Base-by-base conservation (phyloP, 495 filamentous ascomycete species). In the Cenococcum geophilum region DNA sequence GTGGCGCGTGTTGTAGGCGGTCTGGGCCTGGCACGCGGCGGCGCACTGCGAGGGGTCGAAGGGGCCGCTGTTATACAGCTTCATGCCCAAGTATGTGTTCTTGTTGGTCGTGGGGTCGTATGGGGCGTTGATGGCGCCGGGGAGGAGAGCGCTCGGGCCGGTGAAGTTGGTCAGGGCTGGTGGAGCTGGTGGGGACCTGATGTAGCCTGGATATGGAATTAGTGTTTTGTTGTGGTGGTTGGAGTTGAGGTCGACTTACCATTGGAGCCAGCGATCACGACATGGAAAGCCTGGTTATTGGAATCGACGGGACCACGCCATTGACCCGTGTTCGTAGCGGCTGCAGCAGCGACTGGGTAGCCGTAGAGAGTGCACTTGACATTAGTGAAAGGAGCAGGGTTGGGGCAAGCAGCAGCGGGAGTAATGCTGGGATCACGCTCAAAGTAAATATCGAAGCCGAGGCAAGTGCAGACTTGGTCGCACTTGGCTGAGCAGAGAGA, bases 121-220 rank as follows among this genome's bases (percentile, higher is more conserved):
- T 4, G 76, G 75, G 4, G 74, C 73, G 45, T 76, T 74, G 66
- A 79, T 78, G 52, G 77, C 65, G n/a, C 67, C 71, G 36, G 71
- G 71, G 9, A 77, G 55, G n/a, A 55, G 52, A 20, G 55, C 27
- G 35, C 35, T 22, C 10, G 67, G 70, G 50, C 61, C 64, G 27
- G 71, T 40, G 64, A 61, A 78, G 49, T 69, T 68, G 5, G 67
- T 61, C 3, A 72, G 37, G 6, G 54, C 0, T 5, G 40, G 16
- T 20, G 76, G 71, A 3, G 71, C 60, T 1, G 49, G 51, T 36
- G 57, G 57, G 22, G 1, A 1, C 53, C 56, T 62, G 59, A 42
- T 56, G 59, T 62, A 62, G 40, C 59, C 55, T 58, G 12, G n/a
- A 25, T 10, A n/a, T 20, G 8, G 20, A 21, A 10, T 45, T 14